Evolutionary conservation across 257 asterid species (phyloP).

Genomic region (Galeopsis tetrahit): DNA sequence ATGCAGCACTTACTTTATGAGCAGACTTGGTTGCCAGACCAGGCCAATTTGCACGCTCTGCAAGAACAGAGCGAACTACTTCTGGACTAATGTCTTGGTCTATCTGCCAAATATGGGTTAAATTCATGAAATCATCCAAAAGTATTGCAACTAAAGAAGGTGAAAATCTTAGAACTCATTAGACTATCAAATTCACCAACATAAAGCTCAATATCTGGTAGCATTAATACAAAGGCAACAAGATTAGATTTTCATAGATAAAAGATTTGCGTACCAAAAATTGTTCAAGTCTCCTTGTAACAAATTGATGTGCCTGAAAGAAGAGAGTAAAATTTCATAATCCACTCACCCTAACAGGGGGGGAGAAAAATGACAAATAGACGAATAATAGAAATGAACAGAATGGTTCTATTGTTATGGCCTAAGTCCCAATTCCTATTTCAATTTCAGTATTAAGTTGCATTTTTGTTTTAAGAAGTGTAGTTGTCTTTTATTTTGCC

Average conservation of each 20-base stretch:
- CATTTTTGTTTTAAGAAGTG: no score
- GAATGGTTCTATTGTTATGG: background rate
- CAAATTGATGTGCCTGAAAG: constrained; percentile 87
- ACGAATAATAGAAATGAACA: constrained; percentile 7
- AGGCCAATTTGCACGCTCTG: constrained; percentile 84
- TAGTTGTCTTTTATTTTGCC: no score
- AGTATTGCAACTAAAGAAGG: constrained; percentile 10
- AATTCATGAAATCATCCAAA: constrained; percentile 30
- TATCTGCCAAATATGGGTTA: constrained; percentile 56
- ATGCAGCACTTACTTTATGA: constrained; percentile 52
- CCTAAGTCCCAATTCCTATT: no score
- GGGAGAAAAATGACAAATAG: background rate
- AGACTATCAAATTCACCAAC: constrained; percentile 15
- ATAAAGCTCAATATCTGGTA: constrained; percentile 8
- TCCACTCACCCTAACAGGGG: constrained; percentile 26
- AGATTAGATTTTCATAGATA: constrained; percentile 16
- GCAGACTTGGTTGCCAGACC: constrained; percentile 81
- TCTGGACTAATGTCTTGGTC: constrained; percentile 88
- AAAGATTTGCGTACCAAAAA: constrained; percentile 69
- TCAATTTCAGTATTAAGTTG: no score
- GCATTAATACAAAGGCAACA: background rate
- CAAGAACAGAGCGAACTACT: constrained; percentile 85
- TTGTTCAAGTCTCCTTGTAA: constrained; percentile 90
- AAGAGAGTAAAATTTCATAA: constrained; percentile 35
- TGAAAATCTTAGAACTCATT: constrained; percentile 4